Base-by-base conservation (phyloP, 805 yeast genomes). In the Diddensiella caesifluorescens region DNA sequence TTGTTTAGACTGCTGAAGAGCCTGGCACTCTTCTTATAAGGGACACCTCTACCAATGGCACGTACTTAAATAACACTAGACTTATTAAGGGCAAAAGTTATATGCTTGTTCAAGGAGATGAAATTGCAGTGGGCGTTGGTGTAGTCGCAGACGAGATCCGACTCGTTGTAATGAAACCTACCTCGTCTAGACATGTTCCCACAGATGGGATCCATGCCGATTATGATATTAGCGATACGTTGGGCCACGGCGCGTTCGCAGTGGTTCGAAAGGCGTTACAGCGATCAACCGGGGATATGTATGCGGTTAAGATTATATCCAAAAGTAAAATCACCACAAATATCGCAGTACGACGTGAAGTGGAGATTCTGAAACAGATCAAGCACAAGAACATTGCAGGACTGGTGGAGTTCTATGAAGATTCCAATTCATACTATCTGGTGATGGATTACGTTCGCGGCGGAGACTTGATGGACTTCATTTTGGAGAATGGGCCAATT, bases 241-340 rank as follows among this genome's bases (percentile, higher is more conserved):
- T 90, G 1, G 98, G 98, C 1, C 92, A 87, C 54, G 98, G 98
- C n/a, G 97, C 97, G 6, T 90, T 90, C 71, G 97, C 97, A 4
- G 83, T 89, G 1, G 98, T 92, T 22, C 82, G 87, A 51, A 86
- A 86, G 58, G 96, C 94, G 3, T 78, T 89, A 1, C 92, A 88
- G 55, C 73, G 97, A 47, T 63, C 76, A 4, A 79, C 95, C 0
- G 97, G 97, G 10, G 78, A 80, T 50, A 75, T 90, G 4, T 88
- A 69, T 61, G 98, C 98, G 0, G 95, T 86, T 13, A 92, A 92
- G 58, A 87, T 92, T 46, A 89, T 92, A 27, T 79, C 82, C 41
- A 79, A 89, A 53, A 70, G 86, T 42, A 86, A 87, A 55, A 77
- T 90, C 37, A 69, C 79, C 44, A 84, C 83, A 36, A 69, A 81